phyloP scores from a whole-genome alignment of 1,284 basidiomycete genomes.

The Tilletiaria anomala region DNA sequence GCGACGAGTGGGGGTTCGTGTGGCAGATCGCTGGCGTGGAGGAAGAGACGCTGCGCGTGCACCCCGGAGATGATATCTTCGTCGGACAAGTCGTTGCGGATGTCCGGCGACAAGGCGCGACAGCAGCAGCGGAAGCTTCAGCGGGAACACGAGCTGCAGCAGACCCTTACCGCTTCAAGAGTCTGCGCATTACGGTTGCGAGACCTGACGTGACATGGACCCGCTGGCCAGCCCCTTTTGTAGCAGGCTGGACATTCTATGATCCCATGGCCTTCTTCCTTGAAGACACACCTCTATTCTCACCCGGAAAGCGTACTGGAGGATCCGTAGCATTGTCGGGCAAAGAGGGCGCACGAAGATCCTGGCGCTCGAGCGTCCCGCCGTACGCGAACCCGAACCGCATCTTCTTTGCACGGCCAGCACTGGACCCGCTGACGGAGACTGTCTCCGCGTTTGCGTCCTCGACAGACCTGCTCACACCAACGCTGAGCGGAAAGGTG shows the following conservation, averaged over 20 bases:
- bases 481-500: constrained; percentile 11
- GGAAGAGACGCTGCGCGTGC: constrained; percentile 2
- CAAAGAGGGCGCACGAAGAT: neutral
- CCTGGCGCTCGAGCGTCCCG: neutral
- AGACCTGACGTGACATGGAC: constrained; percentile 15
- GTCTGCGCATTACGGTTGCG: constrained; percentile 21
- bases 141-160: too few species aligned
- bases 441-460: constrained; percentile 15
- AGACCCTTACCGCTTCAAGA: constrained; percentile 21
- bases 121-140: too few species aligned
- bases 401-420: constrained; percentile 18
- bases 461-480: constrained; percentile 17
- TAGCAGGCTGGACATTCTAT: constrained; percentile 21
- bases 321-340: neutral
- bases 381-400: constrained; percentile 17
- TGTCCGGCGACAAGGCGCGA: constrained; percentile 8
- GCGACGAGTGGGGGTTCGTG: constrained; percentile 27
- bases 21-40: constrained; percentile 26
- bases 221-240: constrained; percentile 13
- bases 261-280: constrained; percentile 22
- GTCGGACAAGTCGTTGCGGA: constrained; percentile 18
- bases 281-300: constrained; percentile 4
- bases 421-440: constrained; percentile 9
- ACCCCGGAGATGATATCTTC: constrained; percentile 14
- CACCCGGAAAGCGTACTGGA: neutral